phyloP scores from a whole-genome alignment of 73 alveolate genomes.

The Paramecium tetraurelia region DNA sequence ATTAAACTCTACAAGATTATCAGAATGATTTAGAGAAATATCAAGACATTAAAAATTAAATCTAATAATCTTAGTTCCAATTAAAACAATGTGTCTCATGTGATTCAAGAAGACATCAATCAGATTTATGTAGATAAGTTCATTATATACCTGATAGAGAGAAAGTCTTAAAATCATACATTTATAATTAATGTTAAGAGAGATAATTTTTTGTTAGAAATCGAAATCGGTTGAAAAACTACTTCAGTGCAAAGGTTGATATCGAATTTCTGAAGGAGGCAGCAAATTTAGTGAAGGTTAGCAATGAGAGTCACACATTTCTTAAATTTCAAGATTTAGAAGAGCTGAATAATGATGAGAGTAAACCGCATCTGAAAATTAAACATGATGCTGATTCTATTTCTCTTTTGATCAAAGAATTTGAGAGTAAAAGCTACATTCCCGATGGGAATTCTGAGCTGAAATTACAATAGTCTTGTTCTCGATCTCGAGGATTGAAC shows the following conservation, averaged over 20 bases:
- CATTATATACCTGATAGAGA: slow-evolving; percentile 44
- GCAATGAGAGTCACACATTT: neutral
- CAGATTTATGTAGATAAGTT: slow-evolving; percentile 31
- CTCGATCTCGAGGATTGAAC: neutral
- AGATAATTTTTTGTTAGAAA: slow-evolving; percentile 38
- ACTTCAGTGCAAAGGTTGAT: neutral
- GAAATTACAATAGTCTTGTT: neutral
- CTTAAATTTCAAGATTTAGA: neutral
- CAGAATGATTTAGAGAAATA: slow-evolving; percentile 1
- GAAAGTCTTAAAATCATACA: neutral
- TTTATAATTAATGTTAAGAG: neutral
- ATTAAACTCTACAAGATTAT: neutral
- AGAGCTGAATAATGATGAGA: neutral
- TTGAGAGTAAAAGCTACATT: neutral
- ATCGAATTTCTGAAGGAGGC: neutral
- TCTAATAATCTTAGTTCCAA: neutral
- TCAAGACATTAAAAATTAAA: neutral
- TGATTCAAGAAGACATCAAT: slow-evolving; percentile 6
- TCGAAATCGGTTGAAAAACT: neutral
- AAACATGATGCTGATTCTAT: neutral
- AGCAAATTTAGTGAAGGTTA: neutral
- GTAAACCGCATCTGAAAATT: neutral
- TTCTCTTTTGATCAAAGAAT: neutral
- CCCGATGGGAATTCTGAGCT: neutral
- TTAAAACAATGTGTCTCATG: neutral